A percentile compares a stretch with the other conserved stretches of the same genome.
These are phyloP conservation scores for Colletotrichum aenigma DNA, from an alignment of 2,329 filamentous ascomycete genomes.

Conservation along the genomic window DNA sequence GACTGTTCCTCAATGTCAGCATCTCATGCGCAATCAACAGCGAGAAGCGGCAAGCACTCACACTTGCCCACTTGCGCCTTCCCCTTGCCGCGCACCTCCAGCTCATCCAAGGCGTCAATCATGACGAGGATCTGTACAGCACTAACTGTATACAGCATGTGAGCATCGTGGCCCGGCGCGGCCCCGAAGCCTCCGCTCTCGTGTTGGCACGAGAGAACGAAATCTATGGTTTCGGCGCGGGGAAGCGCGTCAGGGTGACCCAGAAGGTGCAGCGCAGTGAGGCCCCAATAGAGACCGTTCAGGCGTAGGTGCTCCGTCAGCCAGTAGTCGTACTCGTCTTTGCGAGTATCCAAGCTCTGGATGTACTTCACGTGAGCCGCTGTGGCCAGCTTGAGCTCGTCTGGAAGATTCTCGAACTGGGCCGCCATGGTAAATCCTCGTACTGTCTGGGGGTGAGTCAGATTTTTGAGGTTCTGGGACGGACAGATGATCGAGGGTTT, in stretches of 20 bases:
- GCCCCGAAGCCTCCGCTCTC: slow-evolving; percentile 91
- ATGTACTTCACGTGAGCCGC: slow-evolving; percentile 86
- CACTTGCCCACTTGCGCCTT: slow-evolving; percentile 79
- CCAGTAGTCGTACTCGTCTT: slow-evolving; percentile 97
- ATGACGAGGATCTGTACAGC: slow-evolving; percentile 92
- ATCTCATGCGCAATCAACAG: neutral
- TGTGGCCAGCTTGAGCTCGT: slow-evolving; percentile 51
- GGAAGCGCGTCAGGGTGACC: slow-evolving; percentile 81
- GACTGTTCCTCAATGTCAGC: slow-evolving; percentile 47
- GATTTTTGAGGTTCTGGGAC: neutral
- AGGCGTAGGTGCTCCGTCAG: slow-evolving; percentile 95
- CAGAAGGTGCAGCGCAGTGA: slow-evolving; percentile 87
- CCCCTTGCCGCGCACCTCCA: slow-evolving; percentile 74
- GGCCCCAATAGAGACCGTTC: slow-evolving; percentile 95
- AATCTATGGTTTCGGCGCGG: slow-evolving; percentile 81
- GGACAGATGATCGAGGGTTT: neutral
- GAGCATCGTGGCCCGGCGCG: slow-evolving; percentile 91
- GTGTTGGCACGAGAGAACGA: slow-evolving; percentile 94
- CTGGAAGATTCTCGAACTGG: slow-evolving; percentile 36
- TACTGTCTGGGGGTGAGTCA: neutral
- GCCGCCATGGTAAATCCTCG: slow-evolving; percentile 32
- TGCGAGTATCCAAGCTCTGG: slow-evolving; percentile 86
- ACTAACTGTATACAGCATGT: slow-evolving; percentile 95
- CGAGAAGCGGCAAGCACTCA: slow-evolving; percentile 49
- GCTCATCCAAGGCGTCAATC: slow-evolving; percentile 81